Evolutionary conservation across 345 rosid species (phyloP).

Genomic region (Hirschfeldia incana): DNA sequence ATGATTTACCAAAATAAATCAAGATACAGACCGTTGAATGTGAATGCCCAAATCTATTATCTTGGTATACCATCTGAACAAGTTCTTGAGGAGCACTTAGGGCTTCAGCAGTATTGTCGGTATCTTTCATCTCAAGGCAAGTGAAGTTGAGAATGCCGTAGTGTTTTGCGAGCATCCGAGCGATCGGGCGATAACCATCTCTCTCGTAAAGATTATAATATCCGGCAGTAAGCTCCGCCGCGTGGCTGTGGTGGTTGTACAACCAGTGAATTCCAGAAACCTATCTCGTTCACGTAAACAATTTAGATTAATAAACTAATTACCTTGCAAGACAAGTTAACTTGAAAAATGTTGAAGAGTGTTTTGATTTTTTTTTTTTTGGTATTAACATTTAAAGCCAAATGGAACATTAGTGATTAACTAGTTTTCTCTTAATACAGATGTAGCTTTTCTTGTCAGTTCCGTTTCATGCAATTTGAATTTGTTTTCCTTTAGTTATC

Average conservation of each 20-base stretch:
- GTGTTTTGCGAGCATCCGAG: constrained; percentile 75
- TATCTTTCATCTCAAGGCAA: constrained; percentile 85
- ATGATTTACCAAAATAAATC: background rate
- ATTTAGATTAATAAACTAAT: background rate
- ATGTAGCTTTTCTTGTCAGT: background rate
- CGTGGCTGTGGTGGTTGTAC: constrained; percentile 69
- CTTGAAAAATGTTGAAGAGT: background rate
- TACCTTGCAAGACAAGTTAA: constrained; percentile 16
- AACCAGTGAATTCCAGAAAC: constrained; percentile 89
- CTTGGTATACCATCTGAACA: constrained; percentile 55
- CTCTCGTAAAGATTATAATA: constrained; percentile 62
- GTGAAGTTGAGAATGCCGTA: constrained; percentile 64
- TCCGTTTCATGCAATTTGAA: background rate
- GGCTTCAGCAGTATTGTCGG: constrained; percentile 57
- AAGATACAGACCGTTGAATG: background rate
- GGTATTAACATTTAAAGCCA: background rate
- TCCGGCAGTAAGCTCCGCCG: constrained; percentile 87
- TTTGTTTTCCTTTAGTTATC: background rate
- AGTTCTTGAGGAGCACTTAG: constrained; percentile 76
- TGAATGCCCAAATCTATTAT: background rate
- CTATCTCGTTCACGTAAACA: constrained; percentile 38
- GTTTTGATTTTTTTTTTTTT: background rate
- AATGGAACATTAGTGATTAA: background rate
- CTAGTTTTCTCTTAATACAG: background rate
- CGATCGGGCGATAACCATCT: constrained; percentile 78